These are phyloP conservation scores for Calonectria crousiana DNA, from an alignment of 2,329 filamentous ascomycete species.

Conservation along the genomic window DNA sequence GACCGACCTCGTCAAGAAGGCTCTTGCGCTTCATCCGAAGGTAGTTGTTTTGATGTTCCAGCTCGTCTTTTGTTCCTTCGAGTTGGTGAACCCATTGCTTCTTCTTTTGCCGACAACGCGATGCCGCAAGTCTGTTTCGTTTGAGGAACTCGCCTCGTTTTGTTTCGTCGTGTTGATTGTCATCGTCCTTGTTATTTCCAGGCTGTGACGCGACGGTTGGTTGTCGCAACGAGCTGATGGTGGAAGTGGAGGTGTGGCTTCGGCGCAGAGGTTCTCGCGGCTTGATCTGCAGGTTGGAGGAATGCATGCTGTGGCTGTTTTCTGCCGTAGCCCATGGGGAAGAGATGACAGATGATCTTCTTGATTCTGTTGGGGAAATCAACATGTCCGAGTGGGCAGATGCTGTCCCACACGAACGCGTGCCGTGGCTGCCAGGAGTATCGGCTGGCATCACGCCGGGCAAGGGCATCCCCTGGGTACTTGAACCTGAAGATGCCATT, in stretches of 20 bases:
- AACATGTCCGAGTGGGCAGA: conserved; percentile 11
- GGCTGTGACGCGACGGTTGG: conserved; percentile 34
- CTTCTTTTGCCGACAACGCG: conserved; percentile 79
- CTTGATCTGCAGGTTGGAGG: not conserved
- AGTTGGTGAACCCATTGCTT: conserved; percentile 66
- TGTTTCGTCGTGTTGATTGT: conserved; percentile 46
- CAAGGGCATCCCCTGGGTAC: not conserved
- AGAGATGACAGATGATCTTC: conserved; percentile 34
- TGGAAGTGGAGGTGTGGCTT: not conserved
- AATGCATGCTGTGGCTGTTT: not conserved
- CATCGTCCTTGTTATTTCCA: not conserved
- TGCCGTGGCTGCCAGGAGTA: not conserved
- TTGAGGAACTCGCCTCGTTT: conserved; percentile 72
- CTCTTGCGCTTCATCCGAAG: conserved; percentile 58
- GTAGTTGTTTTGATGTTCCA: conserved; percentile 58
- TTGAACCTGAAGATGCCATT: not conserved
- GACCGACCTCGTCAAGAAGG: conserved; percentile 58
- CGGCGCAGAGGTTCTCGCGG: conserved; percentile 2
- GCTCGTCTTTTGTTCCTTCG: conserved; percentile 57
- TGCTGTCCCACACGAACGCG: conserved; percentile 24
- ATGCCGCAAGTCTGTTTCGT: conserved; percentile 79
- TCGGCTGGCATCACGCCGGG: not conserved
- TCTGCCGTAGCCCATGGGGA: not conserved
- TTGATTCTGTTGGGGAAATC: conserved; percentile 30
- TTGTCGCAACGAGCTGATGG: not conserved